These are phyloP conservation scores for Debaryomyces castellii DNA, from an alignment of 805 yeast species.

Conservation along the genomic window DNA sequence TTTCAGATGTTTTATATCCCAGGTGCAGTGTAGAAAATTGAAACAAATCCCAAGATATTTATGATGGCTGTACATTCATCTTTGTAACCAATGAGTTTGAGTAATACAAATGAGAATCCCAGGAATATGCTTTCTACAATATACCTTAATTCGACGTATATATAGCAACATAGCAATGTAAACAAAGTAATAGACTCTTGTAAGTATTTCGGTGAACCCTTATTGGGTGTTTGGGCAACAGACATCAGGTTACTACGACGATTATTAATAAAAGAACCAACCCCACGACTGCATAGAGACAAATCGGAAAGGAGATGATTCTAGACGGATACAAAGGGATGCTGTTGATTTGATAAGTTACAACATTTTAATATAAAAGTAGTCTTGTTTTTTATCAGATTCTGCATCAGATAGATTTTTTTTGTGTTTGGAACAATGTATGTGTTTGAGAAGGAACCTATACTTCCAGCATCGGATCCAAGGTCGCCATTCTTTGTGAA, in stretches of 20 bases:
- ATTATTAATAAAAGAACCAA: background rate
- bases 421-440: background rate
- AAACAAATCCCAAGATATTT: no score
- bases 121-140: no score
- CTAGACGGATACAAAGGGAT: background rate
- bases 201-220: background rate
- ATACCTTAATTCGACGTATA: background rate
- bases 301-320: background rate
- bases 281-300: background rate
- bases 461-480: slow-evolving; percentile 33
- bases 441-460: slow-evolving; percentile 14
- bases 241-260: background rate
- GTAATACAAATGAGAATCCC: no score
- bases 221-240: background rate
- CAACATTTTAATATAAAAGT: no score
- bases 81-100: background rate
- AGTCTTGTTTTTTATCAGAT: no score
- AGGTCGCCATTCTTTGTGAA: slow-evolving; percentile 38
- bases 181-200: background rate
- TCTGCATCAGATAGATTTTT: no score
- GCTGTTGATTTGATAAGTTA: background rate
- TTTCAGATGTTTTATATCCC: no score
- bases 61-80: background rate
- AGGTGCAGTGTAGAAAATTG: background rate
- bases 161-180: background rate